A percentile compares a stretch with the other conserved stretches of the same genome.
These are phyloP conservation scores for Coemansia sp. DNA, from an alignment of 192 early-diverging fungal species.

Conservation along the genomic window DNA sequence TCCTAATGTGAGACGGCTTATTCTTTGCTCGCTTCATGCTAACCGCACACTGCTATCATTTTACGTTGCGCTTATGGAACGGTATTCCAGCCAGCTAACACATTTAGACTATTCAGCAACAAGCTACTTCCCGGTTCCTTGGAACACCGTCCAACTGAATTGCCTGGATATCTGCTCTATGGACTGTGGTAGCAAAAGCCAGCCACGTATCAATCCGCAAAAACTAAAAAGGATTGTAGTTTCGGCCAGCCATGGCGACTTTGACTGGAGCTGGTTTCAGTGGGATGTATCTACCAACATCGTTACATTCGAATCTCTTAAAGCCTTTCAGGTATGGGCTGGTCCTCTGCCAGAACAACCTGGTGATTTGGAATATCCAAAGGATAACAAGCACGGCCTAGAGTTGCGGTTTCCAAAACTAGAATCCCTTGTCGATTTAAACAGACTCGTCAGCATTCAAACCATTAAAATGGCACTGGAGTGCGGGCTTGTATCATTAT, in stretches of 20 bases:
- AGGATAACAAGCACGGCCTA: neutral
- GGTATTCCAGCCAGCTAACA: neutral
- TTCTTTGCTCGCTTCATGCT: neutral
- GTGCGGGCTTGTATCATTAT: neutral
- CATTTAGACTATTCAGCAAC: neutral
- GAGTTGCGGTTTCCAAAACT: neutral
- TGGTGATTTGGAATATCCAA: neutral
- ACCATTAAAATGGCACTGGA: neutral
- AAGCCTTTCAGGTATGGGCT: neutral
- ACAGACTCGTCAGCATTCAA: neutral
- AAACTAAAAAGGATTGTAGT: too few species aligned
- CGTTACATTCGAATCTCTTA: neutral
- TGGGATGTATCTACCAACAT: neutral
- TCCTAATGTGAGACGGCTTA: neutral
- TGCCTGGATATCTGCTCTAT: neutral
- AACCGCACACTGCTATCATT: neutral
- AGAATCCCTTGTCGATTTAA: neutral
- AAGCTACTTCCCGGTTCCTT: neutral
- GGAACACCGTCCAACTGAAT: neutral
- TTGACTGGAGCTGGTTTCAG: conserved; percentile 1
- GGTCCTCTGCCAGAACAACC: neutral
- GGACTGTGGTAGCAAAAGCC: neutral
- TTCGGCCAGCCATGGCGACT: neutral
- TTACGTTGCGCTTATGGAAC: neutral
- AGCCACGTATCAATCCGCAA: neutral